A percentile compares a stretch with the other conserved stretches of the same genome.
Conservation (phyloP, 768 basidiomycete species). For the Aureoboletus auriporus region DNA sequence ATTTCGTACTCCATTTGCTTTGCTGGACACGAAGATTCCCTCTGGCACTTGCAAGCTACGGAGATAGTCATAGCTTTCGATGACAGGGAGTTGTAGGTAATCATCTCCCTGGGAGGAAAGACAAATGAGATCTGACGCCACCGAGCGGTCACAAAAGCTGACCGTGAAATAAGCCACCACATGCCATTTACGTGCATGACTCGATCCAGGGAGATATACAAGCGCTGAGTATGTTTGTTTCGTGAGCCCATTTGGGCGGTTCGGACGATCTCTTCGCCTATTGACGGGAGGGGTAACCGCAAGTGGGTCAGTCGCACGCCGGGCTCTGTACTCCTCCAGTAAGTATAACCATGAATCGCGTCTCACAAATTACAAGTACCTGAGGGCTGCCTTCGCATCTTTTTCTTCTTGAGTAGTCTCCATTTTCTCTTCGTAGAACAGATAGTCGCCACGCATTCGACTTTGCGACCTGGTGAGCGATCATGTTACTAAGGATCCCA, state of each 20-base stretch:
- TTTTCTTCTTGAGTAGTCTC: slow-evolving; percentile 77
- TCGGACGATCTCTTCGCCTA: slow-evolving; percentile 71
- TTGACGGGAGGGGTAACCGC: slow-evolving; percentile 55
- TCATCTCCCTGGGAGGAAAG: slow-evolving; percentile 52
- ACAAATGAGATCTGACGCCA: slow-evolving; percentile 4
- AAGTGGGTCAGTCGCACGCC: slow-evolving; percentile 57
- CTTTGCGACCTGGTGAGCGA: slow-evolving; percentile 65
- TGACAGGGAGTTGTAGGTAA: slow-evolving; percentile 63
- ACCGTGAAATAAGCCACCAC: slow-evolving; percentile 81
- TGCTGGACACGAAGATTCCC: slow-evolving; percentile 71
- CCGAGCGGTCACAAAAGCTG: slow-evolving; percentile 18
- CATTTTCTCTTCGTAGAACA: slow-evolving; percentile 83
- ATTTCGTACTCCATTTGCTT: slow-evolving; percentile 36
- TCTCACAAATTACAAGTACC: slow-evolving; percentile 38
- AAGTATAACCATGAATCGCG: not conserved
- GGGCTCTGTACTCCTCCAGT: slow-evolving; percentile 39
- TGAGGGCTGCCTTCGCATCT: slow-evolving; percentile 73
- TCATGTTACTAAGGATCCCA: slow-evolving; percentile 1
- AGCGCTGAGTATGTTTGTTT: slow-evolving; percentile 84
- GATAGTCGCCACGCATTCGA: slow-evolving; percentile 76
- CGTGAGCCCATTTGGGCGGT: slow-evolving; percentile 76
- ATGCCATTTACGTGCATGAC: slow-evolving; percentile 72
- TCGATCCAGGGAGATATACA: slow-evolving; percentile 58
- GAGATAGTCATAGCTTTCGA: slow-evolving; percentile 74
- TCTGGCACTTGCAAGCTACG: slow-evolving; percentile 62